Evolutionary conservation across 768 basidiomycete genomes (phyloP).

Genomic region (Crucibulum laeve): DNA sequence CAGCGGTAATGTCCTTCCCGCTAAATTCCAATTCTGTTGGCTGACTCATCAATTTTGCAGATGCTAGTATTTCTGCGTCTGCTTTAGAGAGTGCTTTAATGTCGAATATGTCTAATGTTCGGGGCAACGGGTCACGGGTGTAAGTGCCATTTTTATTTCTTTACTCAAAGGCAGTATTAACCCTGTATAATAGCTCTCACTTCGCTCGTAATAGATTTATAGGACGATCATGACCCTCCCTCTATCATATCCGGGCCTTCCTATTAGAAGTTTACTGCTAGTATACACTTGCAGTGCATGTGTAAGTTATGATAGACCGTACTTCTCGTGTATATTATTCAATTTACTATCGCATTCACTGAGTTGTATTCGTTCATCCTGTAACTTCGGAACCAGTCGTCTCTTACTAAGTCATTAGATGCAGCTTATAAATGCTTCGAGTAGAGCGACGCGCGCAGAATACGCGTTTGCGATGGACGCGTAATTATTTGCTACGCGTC

Average conservation of each 20-base stretch:
- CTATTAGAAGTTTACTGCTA: too few relatives aligned
- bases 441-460: too few relatives aligned
- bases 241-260: too few relatives aligned
- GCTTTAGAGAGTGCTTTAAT: conserved; percentile 76
- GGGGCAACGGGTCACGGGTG: conserved; percentile 63
- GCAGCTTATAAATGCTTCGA: too few relatives aligned
- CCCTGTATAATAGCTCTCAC: conserved; percentile 2
- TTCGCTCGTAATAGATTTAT: conserved; percentile 8
- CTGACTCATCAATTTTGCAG: conserved; percentile 24
- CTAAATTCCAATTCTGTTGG: background rate
- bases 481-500: background rate
- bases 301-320: too few relatives aligned
- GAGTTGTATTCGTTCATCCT: too few relatives aligned
- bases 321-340: too few relatives aligned
- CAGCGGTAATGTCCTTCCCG: conserved; percentile 52
- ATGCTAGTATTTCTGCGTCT: conserved; percentile 73
- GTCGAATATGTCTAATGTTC: conserved; percentile 79
- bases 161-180: background rate
- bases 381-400: too few relatives aligned
- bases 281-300: too few relatives aligned
- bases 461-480: background rate
- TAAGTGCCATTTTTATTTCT: conserved; percentile 33
- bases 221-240: background rate
- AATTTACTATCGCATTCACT: too few relatives aligned
- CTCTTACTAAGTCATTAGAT: background rate